Conservation (phyloP, 1,284 basidiomycete genomes). For the Puccinia coronata region DNA sequence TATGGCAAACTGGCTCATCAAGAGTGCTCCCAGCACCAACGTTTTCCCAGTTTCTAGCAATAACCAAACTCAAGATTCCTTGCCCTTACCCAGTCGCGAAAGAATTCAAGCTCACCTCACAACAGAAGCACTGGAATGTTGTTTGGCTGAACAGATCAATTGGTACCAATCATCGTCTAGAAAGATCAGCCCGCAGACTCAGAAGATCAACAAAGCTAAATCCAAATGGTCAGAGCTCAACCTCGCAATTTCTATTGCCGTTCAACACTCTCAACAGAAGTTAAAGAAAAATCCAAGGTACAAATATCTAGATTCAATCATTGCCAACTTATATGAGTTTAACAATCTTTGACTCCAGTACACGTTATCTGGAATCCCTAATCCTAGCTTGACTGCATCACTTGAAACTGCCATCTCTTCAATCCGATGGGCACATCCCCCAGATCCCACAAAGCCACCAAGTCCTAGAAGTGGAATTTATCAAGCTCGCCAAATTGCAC, state of each 20-base stretch:
- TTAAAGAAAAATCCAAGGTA: background rate
- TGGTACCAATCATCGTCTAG: background rate
- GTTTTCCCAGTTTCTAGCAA: background rate
- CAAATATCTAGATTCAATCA: background rate
- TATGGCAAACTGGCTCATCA: background rate
- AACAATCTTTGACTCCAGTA: background rate
- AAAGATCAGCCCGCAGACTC: background rate
- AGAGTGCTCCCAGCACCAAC: background rate
- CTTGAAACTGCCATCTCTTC: conserved; percentile 10
- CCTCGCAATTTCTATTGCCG: background rate
- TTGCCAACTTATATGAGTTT: background rate
- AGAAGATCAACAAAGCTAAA: background rate
- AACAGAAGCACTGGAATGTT: background rate
- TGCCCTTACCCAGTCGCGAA: background rate
- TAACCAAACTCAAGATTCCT: background rate
- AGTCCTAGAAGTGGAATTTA: background rate
- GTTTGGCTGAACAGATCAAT: background rate
- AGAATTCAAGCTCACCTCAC: background rate
- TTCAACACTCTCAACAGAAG: background rate
- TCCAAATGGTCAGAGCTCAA: background rate
- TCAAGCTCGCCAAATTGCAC: background rate
- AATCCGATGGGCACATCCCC: background rate
- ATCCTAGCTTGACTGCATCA: conserved; percentile 23
- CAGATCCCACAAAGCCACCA: background rate
- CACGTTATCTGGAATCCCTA: background rate